Base-by-base conservation (phyloP, 345 rosid genomes). In the Gossypium arboreum region DNA sequence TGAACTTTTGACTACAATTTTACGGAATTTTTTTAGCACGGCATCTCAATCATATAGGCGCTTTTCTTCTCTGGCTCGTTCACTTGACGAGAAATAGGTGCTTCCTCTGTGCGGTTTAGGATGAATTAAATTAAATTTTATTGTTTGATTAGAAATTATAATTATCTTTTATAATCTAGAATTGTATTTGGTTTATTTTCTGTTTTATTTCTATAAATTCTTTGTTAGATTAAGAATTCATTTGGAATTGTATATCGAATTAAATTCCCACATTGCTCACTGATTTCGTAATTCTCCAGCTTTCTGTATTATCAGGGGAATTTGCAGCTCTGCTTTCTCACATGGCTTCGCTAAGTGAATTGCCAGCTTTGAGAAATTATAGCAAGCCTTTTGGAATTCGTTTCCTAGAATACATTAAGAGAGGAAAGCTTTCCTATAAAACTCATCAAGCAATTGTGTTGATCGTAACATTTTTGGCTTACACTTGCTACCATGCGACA, bases 401-500 rank as follows among this genome's bases (percentile, higher is more conserved):
- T 25, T 83, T 85, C 24, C 44, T 93, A 27, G 96, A 90, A 71
- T 77, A 60, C 45, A 45, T 82, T 17, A 90, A 81, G 78, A 85
- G 79, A 15, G 71, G 79, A 2, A 85, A 72, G 52, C 85, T 95
- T 74, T 87, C 99, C 20, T 90, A 83, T 81, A 88, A 77, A 73
- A 82, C 87, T 24, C 84, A 88, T 60, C 98, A 89, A 86, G 88
- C 85, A 69, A 80, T 93, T 64, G 99, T 91, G 20, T 84, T 93
- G 84, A 83, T 90, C 63, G 86, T 95, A 9, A 95, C 99, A 34
- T 93, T 95, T 72, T 78, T 93, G 0, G 91, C 98, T 8, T 95
- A 93, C 72, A 52, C 96, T 1, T 83, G 92, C 83, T 95, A 90
- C 81, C 99, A 95, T 80, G 92, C 94, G 0, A 84, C 97, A 11